Conservation (phyloP, 2,329 filamentous ascomycete species). For the Pseudophaeomoniella oleicola region DNA sequence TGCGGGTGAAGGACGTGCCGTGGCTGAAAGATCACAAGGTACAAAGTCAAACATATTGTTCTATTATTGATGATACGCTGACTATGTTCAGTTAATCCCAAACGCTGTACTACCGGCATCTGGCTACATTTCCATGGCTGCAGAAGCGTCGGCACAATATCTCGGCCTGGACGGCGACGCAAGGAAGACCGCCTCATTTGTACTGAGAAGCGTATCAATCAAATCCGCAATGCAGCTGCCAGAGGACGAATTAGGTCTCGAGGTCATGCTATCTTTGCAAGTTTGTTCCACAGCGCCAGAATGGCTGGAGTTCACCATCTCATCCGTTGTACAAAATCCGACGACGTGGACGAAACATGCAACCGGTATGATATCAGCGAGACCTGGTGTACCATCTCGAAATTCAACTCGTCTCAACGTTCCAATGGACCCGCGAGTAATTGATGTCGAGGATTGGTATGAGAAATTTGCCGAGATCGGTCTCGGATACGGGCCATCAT, state of each 20-base stretch:
- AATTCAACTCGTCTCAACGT: neutral
- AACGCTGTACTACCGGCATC: slow-evolving; percentile 9
- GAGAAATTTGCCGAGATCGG: neutral
- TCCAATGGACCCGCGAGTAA: neutral
- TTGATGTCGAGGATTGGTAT: neutral
- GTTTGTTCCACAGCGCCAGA: neutral
- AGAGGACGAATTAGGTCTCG: neutral
- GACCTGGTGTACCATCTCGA: neutral
- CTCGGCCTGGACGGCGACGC: no score
- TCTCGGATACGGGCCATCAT: slow-evolving; percentile 1
- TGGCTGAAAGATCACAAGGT: slow-evolving; percentile 34
- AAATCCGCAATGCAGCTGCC: neutral
- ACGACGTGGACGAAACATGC: neutral
- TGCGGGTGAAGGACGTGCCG: slow-evolving; percentile 23
- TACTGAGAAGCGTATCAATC: neutral
- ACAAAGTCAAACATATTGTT: slow-evolving; percentile 12
- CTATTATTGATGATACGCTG: no score
- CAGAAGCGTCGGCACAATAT: slow-evolving; percentile 9
- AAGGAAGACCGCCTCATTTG: no score
- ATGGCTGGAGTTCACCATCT: neutral
- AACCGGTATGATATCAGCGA: neutral
- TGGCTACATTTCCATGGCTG: slow-evolving; percentile 15
- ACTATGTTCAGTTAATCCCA: neutral
- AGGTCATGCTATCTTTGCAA: neutral
- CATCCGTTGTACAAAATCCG: neutral